Evolutionary conservation across 306 rosid genomes (phyloP), one percentile per base, ranked within the genome.

Genomic region (Crataegus laevigata): DNA sequence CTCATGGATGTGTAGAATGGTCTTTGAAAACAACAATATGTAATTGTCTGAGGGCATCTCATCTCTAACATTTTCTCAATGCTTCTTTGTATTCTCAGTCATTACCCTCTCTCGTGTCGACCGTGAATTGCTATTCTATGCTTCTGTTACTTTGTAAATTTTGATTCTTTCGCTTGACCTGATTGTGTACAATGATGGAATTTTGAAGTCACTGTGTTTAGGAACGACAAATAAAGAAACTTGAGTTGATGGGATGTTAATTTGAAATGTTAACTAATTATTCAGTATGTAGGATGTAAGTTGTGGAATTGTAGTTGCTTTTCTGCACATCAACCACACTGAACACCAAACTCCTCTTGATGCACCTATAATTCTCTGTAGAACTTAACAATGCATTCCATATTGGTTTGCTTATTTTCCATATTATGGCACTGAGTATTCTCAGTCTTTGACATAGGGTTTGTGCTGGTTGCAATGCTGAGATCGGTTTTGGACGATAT

Each of bases 401-500:
- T 30, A 2, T 18, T 7, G 55, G 77, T 7, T 73, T 43, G 57
- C 51, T n/a, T 25, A 63, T 26, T 19, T 36, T 1, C 25, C 9
- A 9, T 18, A 69, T 32, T 50, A 18, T 19, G 15, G 69, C 40
- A 3, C 30, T 36, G 40, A 42, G 42, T 15, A 43, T 55, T n/a
- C 54, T 64, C 43, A 57, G 58, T 75, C 18, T 76, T 78, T 57
- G 38, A 36, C 25, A 85, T 80, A 93, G 97, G 89, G 80, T 85
- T 43, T 93, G 98, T 85, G 94, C 87, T 65, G 96, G 93, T 75
- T 93, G 98, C 89, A 69, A 80, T 79, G 47, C 73, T 52, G 93
- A 91, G 83, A 92, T 96, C 77, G 98, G 98, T 78, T 89, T 68
- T 72, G 98, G 99, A 59, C 90, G 99, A 29, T 92, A 92, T 80